Percentiles rank a stretch among this genome's conserved stretches.
Conservation (phyloP, 345 rosid genomes). For the Euphorbia lathyris region DNA sequence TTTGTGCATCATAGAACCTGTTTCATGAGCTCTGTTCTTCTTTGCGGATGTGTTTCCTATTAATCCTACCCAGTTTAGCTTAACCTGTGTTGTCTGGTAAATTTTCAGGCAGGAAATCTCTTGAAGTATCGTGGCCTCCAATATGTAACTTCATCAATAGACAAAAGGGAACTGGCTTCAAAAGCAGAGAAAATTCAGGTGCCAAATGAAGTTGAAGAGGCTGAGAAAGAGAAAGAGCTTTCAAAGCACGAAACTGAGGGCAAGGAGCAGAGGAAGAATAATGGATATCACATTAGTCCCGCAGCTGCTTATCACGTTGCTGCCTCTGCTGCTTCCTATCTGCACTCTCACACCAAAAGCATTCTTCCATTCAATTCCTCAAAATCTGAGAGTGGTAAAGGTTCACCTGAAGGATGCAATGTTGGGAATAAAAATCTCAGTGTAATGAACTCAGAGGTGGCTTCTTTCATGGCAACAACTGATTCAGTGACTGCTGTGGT, state of each 20-base stretch:
- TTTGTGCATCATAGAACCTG: neutral
- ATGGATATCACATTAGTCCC: constrained; percentile 43
- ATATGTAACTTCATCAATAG: constrained; percentile 72
- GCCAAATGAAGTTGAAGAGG: constrained; percentile 41
- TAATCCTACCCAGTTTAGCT: neutral
- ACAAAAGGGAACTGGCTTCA: constrained; percentile 49
- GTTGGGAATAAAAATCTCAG: constrained; percentile 27
- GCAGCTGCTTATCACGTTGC: constrained; percentile 76
- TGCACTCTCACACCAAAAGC: constrained; percentile 62
- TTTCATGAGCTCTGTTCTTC: neutral
- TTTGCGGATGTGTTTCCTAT: neutral
- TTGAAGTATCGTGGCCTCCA: constrained; percentile 54
- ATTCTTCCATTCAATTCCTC: constrained; percentile 57
- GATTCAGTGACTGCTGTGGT: constrained; percentile 97
- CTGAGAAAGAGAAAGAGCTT: constrained; percentile 22
- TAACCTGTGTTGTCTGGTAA: constrained; percentile 8
- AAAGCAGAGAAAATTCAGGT: constrained; percentile 38
- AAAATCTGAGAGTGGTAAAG: constrained; percentile 27
- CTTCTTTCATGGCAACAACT: constrained; percentile 77
- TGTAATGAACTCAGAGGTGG: constrained; percentile 43
- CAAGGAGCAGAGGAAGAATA: constrained; percentile 35
- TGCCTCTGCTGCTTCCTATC: constrained; percentile 82
- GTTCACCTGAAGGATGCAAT: constrained; percentile 15
- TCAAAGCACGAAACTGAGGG: constrained; percentile 24
- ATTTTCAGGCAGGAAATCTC: constrained; percentile 58